These are phyloP conservation scores for Toxicodendron radicans DNA, from an alignment of 345 rosid species.

Conservation along the genomic window DNA sequence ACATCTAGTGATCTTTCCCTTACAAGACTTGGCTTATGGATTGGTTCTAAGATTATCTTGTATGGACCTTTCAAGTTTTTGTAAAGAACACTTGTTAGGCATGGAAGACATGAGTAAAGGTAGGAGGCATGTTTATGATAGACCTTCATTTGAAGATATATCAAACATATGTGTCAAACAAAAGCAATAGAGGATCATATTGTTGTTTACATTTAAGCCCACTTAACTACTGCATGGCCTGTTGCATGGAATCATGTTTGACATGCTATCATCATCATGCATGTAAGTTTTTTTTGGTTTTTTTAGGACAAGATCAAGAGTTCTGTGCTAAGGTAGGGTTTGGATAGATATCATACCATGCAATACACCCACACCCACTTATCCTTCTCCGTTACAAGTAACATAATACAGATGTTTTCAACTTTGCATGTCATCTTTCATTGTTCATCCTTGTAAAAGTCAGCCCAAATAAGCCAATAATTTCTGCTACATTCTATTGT, in stretches of 20 bases:
- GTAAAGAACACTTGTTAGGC: neutral
- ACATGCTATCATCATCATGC: neutral
- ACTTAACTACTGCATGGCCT: neutral
- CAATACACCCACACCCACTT: neutral
- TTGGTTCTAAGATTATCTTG: neutral
- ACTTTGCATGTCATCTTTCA: constrained; percentile 2
- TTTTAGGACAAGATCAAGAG: constrained; percentile 5
- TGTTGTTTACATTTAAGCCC: neutral
- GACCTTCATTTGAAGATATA: neutral
- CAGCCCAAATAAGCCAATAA: neutral
- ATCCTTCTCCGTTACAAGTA: neutral
- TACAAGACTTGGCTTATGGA: neutral
- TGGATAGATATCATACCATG: neutral
- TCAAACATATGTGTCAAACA: neutral
- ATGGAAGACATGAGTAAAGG: neutral
- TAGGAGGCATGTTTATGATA: neutral
- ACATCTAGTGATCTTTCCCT: neutral
- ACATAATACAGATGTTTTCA: constrained; percentile 9
- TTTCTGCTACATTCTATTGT: neutral
- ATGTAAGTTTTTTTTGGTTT: neutral
- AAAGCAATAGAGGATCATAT: neutral
- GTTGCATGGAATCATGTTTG: neutral
- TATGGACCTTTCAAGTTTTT: neutral
- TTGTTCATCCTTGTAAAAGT: neutral
- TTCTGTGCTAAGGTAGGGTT: neutral